Conservation (phyloP, 2,329 filamentous ascomycete species). For the Exophiala viscosa region DNA sequence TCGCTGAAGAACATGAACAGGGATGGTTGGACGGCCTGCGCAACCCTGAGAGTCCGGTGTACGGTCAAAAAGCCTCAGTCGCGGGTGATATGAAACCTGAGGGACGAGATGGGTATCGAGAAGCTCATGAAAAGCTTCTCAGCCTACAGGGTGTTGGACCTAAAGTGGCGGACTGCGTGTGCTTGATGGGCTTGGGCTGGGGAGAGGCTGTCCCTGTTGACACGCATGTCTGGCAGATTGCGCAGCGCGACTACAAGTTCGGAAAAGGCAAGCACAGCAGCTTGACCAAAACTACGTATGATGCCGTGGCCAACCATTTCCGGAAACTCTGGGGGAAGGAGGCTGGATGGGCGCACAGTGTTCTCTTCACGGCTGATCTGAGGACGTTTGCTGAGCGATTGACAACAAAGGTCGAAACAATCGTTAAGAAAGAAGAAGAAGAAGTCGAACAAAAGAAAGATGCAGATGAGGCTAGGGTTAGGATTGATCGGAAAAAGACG, state of each 20-base stretch:
- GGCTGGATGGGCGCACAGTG: constrained; percentile 96
- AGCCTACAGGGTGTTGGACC: constrained; percentile 84
- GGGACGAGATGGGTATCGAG: constrained; percentile 64
- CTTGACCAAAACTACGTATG: constrained; percentile 82
- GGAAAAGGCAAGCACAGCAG: constrained; percentile 78
- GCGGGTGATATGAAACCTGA: constrained; percentile 50
- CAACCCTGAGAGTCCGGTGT: constrained; percentile 69
- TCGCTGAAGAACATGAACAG: constrained; percentile 62
- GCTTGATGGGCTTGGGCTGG: constrained; percentile 94
- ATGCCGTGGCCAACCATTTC: constrained; percentile 87
- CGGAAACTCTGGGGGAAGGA: constrained; percentile 85
- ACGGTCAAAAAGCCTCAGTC: constrained; percentile 44
- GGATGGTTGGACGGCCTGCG: constrained; percentile 75
- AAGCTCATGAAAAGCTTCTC: constrained; percentile 76
- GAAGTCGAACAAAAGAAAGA: too few species aligned
- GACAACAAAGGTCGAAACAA: constrained; percentile 38
- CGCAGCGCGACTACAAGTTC: constrained; percentile 91
- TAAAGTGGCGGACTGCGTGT: constrained; percentile 96
- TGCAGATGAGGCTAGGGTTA: constrained; percentile 19
- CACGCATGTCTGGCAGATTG: constrained; percentile 98
- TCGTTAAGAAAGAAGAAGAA: constrained; percentile 34
- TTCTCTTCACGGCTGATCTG: constrained; percentile 90
- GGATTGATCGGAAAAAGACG: constrained; percentile 10
- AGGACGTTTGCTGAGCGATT: constrained; percentile 72
- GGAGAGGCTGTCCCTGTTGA: constrained; percentile 92